Evolutionary conservation across 108 stramenopile species (phyloP).

Genomic region (Skeletonema grethae): DNA sequence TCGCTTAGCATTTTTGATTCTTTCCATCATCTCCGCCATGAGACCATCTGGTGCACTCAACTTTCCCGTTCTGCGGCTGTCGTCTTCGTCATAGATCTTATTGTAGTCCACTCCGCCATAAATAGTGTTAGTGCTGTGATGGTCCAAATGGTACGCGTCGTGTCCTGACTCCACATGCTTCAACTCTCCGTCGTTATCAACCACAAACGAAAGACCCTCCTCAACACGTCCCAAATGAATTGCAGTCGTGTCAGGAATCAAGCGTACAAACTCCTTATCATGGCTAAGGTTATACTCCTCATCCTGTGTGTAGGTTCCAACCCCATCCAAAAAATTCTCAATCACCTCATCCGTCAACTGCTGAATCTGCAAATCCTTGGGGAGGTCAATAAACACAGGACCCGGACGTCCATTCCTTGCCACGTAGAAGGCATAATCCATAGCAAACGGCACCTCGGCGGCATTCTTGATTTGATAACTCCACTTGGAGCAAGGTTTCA

Average conservation of each 20-base stretch:
- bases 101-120: constrained; percentile 48
- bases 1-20: constrained; percentile 80
- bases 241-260: constrained; percentile 59
- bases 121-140: constrained; percentile 70
- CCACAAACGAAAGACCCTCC: constrained; percentile 72
- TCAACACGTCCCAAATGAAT: constrained; percentile 69
- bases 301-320: constrained; percentile 24
- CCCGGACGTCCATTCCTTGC: constrained; percentile 91
- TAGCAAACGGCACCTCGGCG: constrained; percentile 85
- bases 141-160: constrained; percentile 72
- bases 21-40: constrained; percentile 70
- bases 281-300: constrained; percentile 3
- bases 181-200: constrained; percentile 46
- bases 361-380: constrained; percentile 94
- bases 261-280: constrained; percentile 58
- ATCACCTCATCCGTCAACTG: constrained; percentile 68
- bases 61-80: constrained; percentile 46
- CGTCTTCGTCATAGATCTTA: constrained; percentile 47
- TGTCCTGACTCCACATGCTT: constrained; percentile 42
- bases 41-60: constrained; percentile 42
- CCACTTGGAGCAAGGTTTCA: constrained; percentile 88
- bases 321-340: constrained; percentile 58
- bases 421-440: constrained; percentile 91
- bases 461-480: constrained; percentile 89
- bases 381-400: constrained; percentile 90